Evolutionary conservation across 1,284 basidiomycete species (phyloP).

Genomic region (Ganoderma lingzhi): DNA sequence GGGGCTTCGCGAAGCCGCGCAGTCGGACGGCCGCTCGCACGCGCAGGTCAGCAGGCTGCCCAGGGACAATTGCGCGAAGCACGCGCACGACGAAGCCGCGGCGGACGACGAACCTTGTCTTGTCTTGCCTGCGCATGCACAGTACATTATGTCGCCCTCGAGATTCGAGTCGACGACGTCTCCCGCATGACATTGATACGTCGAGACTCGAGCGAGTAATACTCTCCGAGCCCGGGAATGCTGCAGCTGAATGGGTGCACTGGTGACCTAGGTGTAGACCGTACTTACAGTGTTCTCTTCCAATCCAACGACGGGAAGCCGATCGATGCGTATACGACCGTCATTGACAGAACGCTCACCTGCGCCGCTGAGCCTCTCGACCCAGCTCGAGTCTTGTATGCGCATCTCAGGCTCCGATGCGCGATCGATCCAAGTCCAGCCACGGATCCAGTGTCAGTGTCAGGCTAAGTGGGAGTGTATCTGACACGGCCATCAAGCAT

Average conservation of each 20-base stretch:
- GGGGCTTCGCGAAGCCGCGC: slow-evolving; percentile 13
- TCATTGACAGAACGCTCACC: neutral
- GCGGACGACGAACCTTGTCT: slow-evolving; percentile 6
- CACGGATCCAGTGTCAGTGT: neutral
- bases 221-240: neutral
- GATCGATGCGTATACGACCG: neutral
- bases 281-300: neutral
- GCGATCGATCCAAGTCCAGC: neutral
- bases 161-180: neutral
- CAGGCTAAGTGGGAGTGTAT: neutral
- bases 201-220: too few relatives aligned
- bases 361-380: neutral
- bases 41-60: slow-evolving; percentile 1
- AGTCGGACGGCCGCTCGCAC: neutral
- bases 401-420: neutral
- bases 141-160: neutral
- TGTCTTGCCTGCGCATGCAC: neutral
- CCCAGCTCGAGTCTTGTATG: neutral
- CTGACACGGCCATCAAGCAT: neutral
- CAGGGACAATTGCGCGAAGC: slow-evolving; percentile 6
- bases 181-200: neutral
- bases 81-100: neutral
- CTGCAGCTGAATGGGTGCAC: neutral
- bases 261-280: too few relatives aligned
- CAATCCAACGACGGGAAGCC: neutral